Evolutionary conservation across 768 basidiomycete genomes (phyloP).

Genomic region (Mycena crocata): DNA sequence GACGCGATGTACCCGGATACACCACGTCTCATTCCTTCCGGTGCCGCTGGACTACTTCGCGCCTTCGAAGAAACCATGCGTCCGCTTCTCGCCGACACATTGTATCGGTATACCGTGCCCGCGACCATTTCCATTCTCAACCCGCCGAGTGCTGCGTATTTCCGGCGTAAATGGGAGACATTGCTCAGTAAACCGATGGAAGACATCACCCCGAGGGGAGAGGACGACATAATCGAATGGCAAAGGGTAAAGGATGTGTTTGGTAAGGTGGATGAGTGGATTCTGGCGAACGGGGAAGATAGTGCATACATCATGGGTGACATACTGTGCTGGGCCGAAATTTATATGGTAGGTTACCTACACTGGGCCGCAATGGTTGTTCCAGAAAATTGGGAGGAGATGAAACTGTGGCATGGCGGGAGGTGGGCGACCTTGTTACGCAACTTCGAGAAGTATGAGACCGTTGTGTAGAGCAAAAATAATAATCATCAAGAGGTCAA

Average conservation of each 20-base stretch:
- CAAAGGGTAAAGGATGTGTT: too few species aligned
- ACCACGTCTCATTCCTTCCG: constrained; percentile 44
- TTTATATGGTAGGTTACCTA: not conserved
- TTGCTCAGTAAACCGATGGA: too few species aligned
- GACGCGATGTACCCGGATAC: constrained; percentile 54
- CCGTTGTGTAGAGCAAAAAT: too few species aligned
- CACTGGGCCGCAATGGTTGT: constrained; percentile 1
- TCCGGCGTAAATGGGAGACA: constrained; percentile 43
- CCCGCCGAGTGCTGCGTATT: constrained; percentile 45
- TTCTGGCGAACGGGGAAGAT: too few species aligned
- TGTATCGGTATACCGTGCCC: constrained; percentile 31
- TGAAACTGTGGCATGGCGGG: constrained; percentile 6
- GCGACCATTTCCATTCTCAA: constrained; percentile 37
- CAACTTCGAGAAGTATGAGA: constrained; percentile 1
- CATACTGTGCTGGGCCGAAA: not conserved
- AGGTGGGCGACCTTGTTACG: constrained; percentile 7
- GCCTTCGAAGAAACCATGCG: constrained; percentile 29
- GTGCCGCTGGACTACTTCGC: constrained; percentile 30
- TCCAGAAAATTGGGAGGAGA: constrained; percentile 2
- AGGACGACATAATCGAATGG: too few species aligned
- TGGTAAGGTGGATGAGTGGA: too few species aligned
- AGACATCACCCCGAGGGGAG: too few species aligned
- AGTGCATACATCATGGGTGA: constrained; percentile 14
- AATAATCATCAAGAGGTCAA: too few species aligned
- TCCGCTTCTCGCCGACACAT: not conserved